Percentiles rank a stretch among this genome's conserved stretches.
phyloP scores from a whole-genome alignment of 2,329 filamentous ascomycete genomes.

The Tolypocladium pustulatum region DNA sequence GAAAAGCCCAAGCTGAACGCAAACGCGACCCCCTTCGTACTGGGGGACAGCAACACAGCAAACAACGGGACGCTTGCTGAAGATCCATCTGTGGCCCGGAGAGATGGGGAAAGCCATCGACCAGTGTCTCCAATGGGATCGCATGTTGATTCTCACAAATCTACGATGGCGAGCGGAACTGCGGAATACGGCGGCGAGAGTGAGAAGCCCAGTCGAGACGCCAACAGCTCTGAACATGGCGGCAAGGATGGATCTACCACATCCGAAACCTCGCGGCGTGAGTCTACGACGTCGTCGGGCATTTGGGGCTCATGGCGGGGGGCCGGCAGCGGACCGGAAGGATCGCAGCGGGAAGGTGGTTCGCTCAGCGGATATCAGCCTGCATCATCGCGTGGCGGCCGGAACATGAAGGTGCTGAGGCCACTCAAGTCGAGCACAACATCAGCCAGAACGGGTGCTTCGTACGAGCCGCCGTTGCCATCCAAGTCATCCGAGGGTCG shows the following conservation, averaged over 20 bases:
- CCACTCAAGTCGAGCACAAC: conserved; percentile 56
- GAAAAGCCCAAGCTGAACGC: conserved; percentile 51
- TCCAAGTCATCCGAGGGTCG: conserved; percentile 39
- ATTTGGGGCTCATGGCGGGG: conserved; percentile 65
- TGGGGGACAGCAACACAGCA: conserved; percentile 19
- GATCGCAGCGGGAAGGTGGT: conserved; percentile 38
- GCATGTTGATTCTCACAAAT: conserved; percentile 23
- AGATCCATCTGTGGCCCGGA: conserved; percentile 4
- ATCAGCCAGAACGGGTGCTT: conserved; percentile 36
- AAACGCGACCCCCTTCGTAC: conserved; percentile 30
- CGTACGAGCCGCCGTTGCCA: conserved; percentile 40
- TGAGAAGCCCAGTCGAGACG: conserved; percentile 22
- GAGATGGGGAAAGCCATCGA: conserved; percentile 14
- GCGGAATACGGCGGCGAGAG: conserved; percentile 35
- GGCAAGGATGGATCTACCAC: conserved; percentile 17
- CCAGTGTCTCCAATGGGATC: conserved; percentile 25
- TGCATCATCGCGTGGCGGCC: conserved; percentile 41
- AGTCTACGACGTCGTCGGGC: conserved; percentile 38
- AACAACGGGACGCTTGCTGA: conserved; percentile 1
- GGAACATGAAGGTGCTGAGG: conserved; percentile 85
- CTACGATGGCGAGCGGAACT: conserved; percentile 20
- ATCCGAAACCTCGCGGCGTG: conserved; percentile 28
- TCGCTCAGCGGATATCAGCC: conserved; percentile 61
- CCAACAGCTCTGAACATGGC: conserved; percentile 10
- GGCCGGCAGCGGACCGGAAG: conserved; percentile 38